Base-by-base conservation (phyloP, 139 green algal species). In the Volvox africanus region DNA sequence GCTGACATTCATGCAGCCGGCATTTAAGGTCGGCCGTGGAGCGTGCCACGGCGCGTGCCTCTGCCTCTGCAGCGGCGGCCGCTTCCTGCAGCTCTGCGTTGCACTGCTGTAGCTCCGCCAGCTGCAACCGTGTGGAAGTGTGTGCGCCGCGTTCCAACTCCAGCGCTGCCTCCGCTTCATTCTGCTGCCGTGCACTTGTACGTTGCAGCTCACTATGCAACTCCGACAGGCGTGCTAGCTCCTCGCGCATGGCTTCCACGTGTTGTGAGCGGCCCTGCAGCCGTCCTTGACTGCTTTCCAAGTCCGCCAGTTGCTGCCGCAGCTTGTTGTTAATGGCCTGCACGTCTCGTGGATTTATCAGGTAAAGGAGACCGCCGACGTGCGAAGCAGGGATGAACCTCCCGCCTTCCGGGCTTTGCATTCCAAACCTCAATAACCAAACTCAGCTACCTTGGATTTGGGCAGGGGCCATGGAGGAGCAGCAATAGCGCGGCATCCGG, bases 281-380 rank as follows among this genome's bases (percentile, higher is more conserved):
- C 24, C 37, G 69, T 50, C 81, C 83, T 5, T 80, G 36, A 44
- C 76, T 61, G n/a, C 13, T 61, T 44, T 73, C 44, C 37, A 89
- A n/a, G 85, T 89, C 69, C 0, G 85, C 85, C 69, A 89, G 28
- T 50, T 71, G 44, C 85, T 89, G 85, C 36, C 68, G 32, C 13
- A 89, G 85, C 85, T 55, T 30, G 85, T 82, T 89, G 85, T 89
- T 89, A 50, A 71, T 75, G 18, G 85, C 85, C 83, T 89, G 82
- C 13, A 55, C 44, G 44, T 55, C 44, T 55, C 44, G 44, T 55
- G 44, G 44, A 55, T 55, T 55, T 5, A 9, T 55, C 44, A 55
- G 9, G 9, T 14, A 9, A 9, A 55, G 44, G 44, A 55, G n/a
- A n/a, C n/a, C n/a, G n/a, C 44, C 44, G 44, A 55, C 44, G 9